Evolutionary conservation across 208 protist genomes (phyloP).

Genomic region (Leishmania tarentolae): DNA sequence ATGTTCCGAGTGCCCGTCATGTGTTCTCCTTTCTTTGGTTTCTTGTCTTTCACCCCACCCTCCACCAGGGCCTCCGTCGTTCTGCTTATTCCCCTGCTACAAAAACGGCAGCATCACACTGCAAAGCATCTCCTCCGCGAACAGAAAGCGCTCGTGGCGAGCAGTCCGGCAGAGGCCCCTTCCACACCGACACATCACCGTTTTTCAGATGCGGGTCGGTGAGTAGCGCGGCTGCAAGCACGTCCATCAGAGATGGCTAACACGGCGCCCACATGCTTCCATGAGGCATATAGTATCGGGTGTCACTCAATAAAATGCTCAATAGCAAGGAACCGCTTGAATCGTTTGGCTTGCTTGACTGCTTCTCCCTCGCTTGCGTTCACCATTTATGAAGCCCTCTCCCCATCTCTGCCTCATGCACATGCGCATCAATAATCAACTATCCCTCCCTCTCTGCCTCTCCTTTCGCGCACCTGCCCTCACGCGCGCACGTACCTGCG

Average conservation of each 20-base stretch:
- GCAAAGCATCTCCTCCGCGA: background rate
- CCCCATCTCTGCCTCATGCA: background rate
- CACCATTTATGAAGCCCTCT: background rate
- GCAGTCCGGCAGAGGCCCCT: background rate
- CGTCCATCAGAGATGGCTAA: background rate
- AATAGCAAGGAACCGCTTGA: background rate
- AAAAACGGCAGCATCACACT: background rate
- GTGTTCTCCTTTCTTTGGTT: background rate
- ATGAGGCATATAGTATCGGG: background rate
- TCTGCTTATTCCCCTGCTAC: constrained; percentile 10
- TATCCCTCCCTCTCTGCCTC: background rate
- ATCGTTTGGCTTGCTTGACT: background rate
- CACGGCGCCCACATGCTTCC: background rate
- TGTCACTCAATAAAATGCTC: background rate
- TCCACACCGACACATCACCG: background rate
- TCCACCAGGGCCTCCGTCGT: background rate
- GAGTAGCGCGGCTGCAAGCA: background rate
- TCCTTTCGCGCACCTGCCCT: background rate
- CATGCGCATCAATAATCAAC: background rate
- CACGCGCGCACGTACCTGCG: background rate
- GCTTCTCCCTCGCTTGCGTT: background rate
- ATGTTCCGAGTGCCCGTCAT: background rate
- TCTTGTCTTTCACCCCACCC: background rate
- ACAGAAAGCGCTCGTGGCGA: background rate
- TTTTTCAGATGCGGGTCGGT: background rate